These are phyloP conservation scores for Agaricus sinodeliciosus DNA, from an alignment of 768 basidiomycete species.

Conservation along the genomic window DNA sequence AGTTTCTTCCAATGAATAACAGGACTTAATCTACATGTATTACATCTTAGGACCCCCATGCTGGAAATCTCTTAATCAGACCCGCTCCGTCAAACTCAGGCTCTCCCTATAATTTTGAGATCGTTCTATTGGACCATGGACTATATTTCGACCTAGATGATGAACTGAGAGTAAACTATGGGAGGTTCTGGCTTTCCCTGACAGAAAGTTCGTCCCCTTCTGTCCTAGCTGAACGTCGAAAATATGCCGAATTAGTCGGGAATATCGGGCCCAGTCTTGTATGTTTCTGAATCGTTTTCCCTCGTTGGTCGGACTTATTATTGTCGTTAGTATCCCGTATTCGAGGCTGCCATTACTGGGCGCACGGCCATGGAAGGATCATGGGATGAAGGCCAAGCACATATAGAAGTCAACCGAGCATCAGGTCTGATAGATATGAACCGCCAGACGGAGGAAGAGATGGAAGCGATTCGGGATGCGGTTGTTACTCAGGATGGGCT, in stretches of 20 bases:
- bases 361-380: constrained; percentile 68
- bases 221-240: constrained; percentile 62
- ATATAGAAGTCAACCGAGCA: constrained; percentile 49
- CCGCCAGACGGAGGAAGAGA: constrained; percentile 69
- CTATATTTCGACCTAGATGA: constrained; percentile 88
- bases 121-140: constrained; percentile 91
- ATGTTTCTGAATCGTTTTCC: constrained; percentile 18
- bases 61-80: constrained; percentile 90
- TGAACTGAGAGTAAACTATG: constrained; percentile 74
- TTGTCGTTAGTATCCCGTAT: constrained; percentile 71
- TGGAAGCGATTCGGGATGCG: constrained; percentile 75
- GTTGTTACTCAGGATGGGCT: constrained; percentile 80
- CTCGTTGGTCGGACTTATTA: constrained; percentile 1
- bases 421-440: constrained; percentile 72
- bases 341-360: constrained; percentile 93
- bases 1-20: constrained; percentile 19
- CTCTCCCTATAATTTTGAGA: constrained; percentile 93
- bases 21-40: constrained; percentile 3
- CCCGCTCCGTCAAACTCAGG: constrained; percentile 52
- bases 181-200: constrained; percentile 87
- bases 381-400: constrained; percentile 34
- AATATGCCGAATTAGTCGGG: constrained; percentile 87
- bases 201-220: constrained; percentile 65
- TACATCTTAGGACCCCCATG: constrained; percentile 70
- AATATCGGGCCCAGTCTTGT: constrained; percentile 87